Base-by-base conservation (phyloP, 176 grass and related monocot species). In the Lolium multiflorum region DNA sequence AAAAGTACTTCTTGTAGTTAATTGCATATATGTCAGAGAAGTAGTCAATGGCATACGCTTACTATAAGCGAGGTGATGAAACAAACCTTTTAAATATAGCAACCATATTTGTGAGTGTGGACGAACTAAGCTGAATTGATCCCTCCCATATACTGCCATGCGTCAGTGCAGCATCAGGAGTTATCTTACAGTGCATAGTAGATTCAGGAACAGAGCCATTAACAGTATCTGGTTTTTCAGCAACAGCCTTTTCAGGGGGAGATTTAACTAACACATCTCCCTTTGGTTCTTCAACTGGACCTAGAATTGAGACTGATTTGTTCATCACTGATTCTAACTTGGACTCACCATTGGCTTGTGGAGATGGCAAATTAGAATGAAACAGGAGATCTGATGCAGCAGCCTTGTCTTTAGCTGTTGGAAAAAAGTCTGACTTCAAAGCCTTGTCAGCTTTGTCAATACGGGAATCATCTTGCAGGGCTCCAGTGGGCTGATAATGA, bases 11-110 rank as follows among this genome's bases (percentile, higher is more conserved):
- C 12, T 64, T 67, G 67, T 66, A 65, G 44, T 84, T 65, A 74
- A 61, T 51, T 5, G 2, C 17, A 12, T 54, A 18, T 69, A 2
- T n/a, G 13, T 39, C 35, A 8, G 15, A 18, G 1, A 39, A 56
- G 41, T 56, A 78, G 62, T 83, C 57, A 85, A 63, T 35, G 8
- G 1, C 11, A 17, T 55, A 24, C 3, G 70, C 68, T 52, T 87
- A 91, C 9, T 50, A 52, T 39, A 82, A 65, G n/a, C 20, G 58
- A 58, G 55, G 9, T 25, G 65, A 85, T 47, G 46, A 87, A 74
- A 81, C 79, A 86, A 84, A 98, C 95, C 95, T 93, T 92, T 85
- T 98, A 51, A 90, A 98, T 63, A 93, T 68, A 57, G 88, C 91
- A 87, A 85, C 70, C 24, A 97, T 87, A 73, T 82, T 85, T 81